These are phyloP conservation scores for Fistulifera pelliculosa DNA, from an alignment of 108 stramenopile species.

Conservation along the genomic window DNA sequence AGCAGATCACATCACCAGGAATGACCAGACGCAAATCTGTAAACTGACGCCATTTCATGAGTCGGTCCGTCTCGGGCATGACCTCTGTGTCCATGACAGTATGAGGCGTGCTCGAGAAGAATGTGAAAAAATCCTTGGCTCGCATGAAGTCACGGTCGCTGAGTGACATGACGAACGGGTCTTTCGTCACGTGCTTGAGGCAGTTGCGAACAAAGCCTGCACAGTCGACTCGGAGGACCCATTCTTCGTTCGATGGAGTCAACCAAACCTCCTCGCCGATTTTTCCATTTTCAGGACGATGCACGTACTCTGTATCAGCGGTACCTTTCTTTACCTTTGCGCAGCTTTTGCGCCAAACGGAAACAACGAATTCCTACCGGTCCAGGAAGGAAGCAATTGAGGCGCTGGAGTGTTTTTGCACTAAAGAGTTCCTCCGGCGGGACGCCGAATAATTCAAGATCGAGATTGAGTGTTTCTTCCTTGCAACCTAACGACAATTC, in stretches of 20 bases:
- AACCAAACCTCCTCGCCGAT: conserved; percentile 11
- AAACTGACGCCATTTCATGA: conserved; percentile 17
- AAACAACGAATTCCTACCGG: conserved; percentile 16
- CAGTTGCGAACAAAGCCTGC: conserved; percentile 18
- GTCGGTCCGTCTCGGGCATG: not conserved
- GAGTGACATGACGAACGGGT: conserved; percentile 13
- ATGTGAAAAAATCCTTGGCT: conserved; percentile 24
- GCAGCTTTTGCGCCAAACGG: conserved; percentile 12
- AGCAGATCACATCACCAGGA: conserved; percentile 19
- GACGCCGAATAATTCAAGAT: conserved; percentile 11
- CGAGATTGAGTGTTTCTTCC: conserved; percentile 12
- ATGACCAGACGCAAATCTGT: conserved; percentile 12
- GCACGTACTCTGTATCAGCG: conserved; percentile 12
- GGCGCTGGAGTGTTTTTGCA: conserved; percentile 5
- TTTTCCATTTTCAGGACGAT: conserved; percentile 13
- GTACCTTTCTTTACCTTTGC: conserved; percentile 13
- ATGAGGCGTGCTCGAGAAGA: conserved; percentile 11
- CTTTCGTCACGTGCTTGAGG: conserved; percentile 16
- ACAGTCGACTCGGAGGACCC: conserved; percentile 22
- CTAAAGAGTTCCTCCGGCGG: not conserved
- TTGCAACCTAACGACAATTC: conserved; percentile 9
- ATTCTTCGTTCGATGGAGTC: conserved; percentile 1
- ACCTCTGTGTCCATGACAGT: conserved; percentile 10
- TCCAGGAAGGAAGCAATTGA: conserved; percentile 19
- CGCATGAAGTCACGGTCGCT: conserved; percentile 31